Conservation (phyloP, 2,329 filamentous ascomycete genomes). For the Xylariomycetidae sp. region DNA sequence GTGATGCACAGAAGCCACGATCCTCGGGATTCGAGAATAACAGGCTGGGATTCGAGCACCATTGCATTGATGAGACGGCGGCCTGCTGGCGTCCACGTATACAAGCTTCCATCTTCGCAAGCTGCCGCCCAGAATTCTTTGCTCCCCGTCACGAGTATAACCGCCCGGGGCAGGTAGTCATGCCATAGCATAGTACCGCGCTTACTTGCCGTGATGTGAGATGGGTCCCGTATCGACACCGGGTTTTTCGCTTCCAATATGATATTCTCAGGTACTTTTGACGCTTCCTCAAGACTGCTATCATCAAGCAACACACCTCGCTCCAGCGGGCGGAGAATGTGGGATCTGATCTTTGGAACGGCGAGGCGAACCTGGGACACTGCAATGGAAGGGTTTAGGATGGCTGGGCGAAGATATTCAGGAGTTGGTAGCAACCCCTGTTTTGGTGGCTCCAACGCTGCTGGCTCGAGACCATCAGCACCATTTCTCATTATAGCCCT, state of each 20-base stretch:
- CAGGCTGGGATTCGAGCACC: slow-evolving; percentile 85
- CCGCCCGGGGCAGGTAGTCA: slow-evolving; percentile 81
- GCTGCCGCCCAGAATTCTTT: slow-evolving; percentile 87
- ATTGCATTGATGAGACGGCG: slow-evolving; percentile 80
- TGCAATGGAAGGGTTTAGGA: slow-evolving; percentile 75
- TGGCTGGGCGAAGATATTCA: slow-evolving; percentile 81
- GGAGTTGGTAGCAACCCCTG: slow-evolving; percentile 65
- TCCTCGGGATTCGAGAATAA: slow-evolving; percentile 85
- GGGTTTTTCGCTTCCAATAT: slow-evolving; percentile 90
- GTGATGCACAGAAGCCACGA: slow-evolving; percentile 89
- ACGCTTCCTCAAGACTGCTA: slow-evolving; percentile 53
- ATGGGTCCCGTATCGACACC: slow-evolving; percentile 70
- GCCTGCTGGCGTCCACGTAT: slow-evolving; percentile 89
- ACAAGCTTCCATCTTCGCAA: slow-evolving; percentile 86
- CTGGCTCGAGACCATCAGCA: slow-evolving; percentile 72
- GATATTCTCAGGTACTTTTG: slow-evolving; percentile 62
- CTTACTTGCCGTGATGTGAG: slow-evolving; percentile 76
- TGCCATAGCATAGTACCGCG: slow-evolving; percentile 83
- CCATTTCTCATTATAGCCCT: slow-evolving; percentile 73
- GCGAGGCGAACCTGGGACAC: slow-evolving; percentile 82
- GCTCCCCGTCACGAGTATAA: slow-evolving; percentile 88
- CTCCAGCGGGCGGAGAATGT: slow-evolving; percentile 80
- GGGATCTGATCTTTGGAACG: slow-evolving; percentile 77
- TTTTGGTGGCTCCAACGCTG: slow-evolving; percentile 55
- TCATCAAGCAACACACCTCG: slow-evolving; percentile 53